Base-by-base conservation (phyloP, 2,329 filamentous ascomycete species). In the Metarhizium humberi region DNA sequence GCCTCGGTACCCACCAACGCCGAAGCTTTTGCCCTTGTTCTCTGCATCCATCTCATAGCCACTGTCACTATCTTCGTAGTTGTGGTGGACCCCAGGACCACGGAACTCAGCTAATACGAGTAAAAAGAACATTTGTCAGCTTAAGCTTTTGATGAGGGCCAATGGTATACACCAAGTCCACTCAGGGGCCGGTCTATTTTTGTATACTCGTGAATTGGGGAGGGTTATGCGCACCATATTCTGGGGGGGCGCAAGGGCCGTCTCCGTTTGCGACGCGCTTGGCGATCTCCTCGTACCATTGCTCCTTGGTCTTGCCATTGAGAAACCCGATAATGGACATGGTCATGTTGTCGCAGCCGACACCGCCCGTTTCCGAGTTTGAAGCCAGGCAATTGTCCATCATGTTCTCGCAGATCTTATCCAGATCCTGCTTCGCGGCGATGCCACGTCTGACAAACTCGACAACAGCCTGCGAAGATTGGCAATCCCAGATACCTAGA, bases 311-410 rank as follows among this genome's bases (percentile, higher is more conserved):
- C 79, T 89, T 91, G 71, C 92, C 94, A 67, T 89, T 84, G 63
- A 99, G 81, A 69, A 99, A 84, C 62, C 87, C 94, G 67, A 99
- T 77, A 62, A 99, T 81, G 64, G 87, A 78, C 88, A 99, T 97
- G 63, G 94, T 99, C 94, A 99, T 99, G 79, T 99, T 99, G 78
- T 99, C 94, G 72, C 94, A 99, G 59, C 94, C 94, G 59, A 99
- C 92, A 60, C 94, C 94, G 55, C 94, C 94, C 36, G 92, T 96
- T 75, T 99, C 94, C 62, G 92, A 96, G 81, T 95, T 97, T 58
- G 92, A 95, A 45, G 94, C 92, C 61, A 99, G 80, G 70, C 94
- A 99, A 77, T 97, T 99, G 78, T 99, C 92, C 94, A 99, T 99
- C 90, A 99, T 96, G 77, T 99, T 99, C 75, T 99, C 94, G 73